Evolutionary conservation across 495 filamentous ascomycete genomes (phyloP), one percentile per base, ranked within the genome.

Genomic region (Trichoderma asperelloides): DNA sequence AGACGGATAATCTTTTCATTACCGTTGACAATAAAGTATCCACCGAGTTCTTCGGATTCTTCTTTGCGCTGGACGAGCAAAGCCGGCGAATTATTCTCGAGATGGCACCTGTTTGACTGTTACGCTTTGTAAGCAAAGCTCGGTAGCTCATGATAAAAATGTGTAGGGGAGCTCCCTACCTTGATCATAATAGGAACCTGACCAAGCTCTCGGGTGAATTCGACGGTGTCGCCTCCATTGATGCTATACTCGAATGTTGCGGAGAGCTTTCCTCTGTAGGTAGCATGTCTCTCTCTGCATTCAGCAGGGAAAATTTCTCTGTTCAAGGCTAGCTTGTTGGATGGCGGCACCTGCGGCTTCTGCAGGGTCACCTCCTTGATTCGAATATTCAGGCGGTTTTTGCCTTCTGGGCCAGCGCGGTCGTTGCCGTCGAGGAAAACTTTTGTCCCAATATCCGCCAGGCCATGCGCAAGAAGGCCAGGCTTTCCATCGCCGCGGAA

Each of bases 1-100:
- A 98, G 85, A 68, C 95, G 92, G 71, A 98, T 92, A 57, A 98
- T 80, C 80, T 97, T 98, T 75, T 98, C 95, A 63, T 91, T 97
- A 65, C 95, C 95, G 70, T 97, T 97, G 70, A 98, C 87, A 70
- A 98, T 85, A 74, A 96, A 97, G 76, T 96, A 97, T 51, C 93
- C 93, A 43, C 93, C 93, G 11, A 96, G 75, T 75, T 97, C 93
- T 76, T 97, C 93, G 0, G 92, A 88, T 73, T 97, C 93, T 75
- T 97, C 93, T 76, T 97, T 96, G 63, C 86, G 85, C 60, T 87
- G 79, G 25, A 97, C 91, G 18, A 98, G 84, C 55, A 89, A 82
- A 12, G 89, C 86, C 6, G 95, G 95, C 1, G 91, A 85, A 67
- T 92, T 86, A 25, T 89, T 89, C 76, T 96, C 87, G 55, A 98